Conservation (phyloP, 2,329 filamentous ascomycete species). For the Trichoderma brevicompactum region DNA sequence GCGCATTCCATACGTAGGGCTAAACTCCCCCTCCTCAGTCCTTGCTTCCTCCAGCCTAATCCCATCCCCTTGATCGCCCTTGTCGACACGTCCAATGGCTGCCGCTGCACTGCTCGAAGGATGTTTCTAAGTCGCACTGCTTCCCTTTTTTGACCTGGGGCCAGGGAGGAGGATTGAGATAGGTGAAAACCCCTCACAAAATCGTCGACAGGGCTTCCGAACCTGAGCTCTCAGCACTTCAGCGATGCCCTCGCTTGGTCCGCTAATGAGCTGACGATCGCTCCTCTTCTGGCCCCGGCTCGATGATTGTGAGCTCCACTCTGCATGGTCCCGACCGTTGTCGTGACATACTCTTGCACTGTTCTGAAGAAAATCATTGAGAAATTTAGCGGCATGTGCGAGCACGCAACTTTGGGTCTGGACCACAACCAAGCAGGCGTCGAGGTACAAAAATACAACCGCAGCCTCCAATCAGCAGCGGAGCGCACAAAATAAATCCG, state of each 20-base stretch:
- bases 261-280: constrained; percentile 24
- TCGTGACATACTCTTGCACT: constrained; percentile 9
- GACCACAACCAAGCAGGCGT: background rate
- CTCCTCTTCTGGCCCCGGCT: constrained; percentile 23
- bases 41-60: background rate
- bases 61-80: no score
- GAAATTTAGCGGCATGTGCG: constrained; percentile 10
- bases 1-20: no score
- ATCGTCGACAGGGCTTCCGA: no score
- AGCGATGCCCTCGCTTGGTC: constrained; percentile 2
- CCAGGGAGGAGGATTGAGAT: background rate
- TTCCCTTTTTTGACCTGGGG: background rate
- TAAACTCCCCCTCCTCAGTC: background rate
- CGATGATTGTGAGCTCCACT: constrained; percentile 18
- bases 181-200: no score
- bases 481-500: background rate
- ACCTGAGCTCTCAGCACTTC: background rate
- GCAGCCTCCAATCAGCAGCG: constrained; percentile 10
- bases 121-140: background rate
- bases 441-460: background rate
- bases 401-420: constrained; percentile 18
- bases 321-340: background rate
- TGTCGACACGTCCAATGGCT: no score
- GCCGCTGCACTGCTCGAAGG: background rate
- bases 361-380: background rate